Percentiles rank a stretch among this genome's conserved stretches.
Conservation (phyloP, 768 basidiomycete species). For the Boletus edulis region DNA sequence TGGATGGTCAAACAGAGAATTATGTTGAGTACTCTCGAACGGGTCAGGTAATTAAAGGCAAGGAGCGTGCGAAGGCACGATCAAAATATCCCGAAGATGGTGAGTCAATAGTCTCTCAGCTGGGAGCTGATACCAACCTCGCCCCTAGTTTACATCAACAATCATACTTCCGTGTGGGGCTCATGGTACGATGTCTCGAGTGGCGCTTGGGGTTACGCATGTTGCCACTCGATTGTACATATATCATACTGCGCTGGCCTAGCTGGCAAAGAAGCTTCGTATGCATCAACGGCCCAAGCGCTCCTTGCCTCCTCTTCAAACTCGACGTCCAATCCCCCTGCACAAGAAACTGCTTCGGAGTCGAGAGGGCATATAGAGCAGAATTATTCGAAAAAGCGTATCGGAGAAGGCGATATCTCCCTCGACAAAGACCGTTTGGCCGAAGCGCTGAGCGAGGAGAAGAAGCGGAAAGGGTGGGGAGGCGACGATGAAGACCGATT, state of each 20-base stretch:
- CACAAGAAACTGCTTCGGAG: constrained; percentile 31
- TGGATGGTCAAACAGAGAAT: constrained; percentile 95
- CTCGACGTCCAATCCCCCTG: constrained; percentile 24
- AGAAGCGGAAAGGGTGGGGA: constrained; percentile 67
- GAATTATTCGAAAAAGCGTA: constrained; percentile 73
- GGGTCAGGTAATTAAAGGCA: constrained; percentile 88
- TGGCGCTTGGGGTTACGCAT: constrained; percentile 88
- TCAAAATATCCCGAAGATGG: constrained; percentile 98
- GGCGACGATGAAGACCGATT: constrained; percentile 52
- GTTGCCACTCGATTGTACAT: constrained; percentile 86
- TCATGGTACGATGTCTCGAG: constrained; percentile 81
- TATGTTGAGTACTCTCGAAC: constrained; percentile 96
- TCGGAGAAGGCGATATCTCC: constrained; percentile 80
- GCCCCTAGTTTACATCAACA: constrained; percentile 76
- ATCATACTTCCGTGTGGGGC: constrained; percentile 97
- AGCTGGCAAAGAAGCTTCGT: constrained; percentile 75
- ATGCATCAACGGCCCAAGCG: constrained; percentile 71
- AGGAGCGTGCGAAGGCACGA: constrained; percentile 79
- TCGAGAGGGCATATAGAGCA: constrained; percentile 51
- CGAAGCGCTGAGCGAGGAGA: constrained; percentile 73
- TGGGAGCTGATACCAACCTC: not conserved
- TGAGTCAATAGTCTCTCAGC: constrained; percentile 34
- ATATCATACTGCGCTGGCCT: constrained; percentile 89
- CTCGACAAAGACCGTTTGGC: constrained; percentile 69
- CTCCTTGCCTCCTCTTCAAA: constrained; percentile 49